A percentile compares a stretch with the other conserved stretches of the same genome.
Evolutionary conservation across 768 basidiomycete species (phyloP).

Genomic region (Auricularia auricula-judae): DNA sequence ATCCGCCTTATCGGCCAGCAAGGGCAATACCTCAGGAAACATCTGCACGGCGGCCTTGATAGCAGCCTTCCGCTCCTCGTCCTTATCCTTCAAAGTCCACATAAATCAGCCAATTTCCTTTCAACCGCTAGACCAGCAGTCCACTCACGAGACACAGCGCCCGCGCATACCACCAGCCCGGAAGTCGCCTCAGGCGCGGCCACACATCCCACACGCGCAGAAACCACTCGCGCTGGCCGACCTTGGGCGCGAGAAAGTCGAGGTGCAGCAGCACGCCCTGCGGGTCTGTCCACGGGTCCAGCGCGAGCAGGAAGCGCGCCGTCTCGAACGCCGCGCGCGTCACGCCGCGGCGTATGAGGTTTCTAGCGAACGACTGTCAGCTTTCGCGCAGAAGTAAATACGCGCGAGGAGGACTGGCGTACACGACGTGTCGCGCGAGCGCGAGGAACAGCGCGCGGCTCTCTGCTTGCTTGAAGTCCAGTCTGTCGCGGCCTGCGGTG

Average conservation of each 20-base stretch:
- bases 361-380: conserved; percentile 29
- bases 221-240: conserved; percentile 72
- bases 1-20: conserved; percentile 81
- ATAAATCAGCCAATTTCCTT: conserved; percentile 11
- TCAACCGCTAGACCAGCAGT: conserved; percentile 22
- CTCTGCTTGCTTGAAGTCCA: conserved; percentile 86
- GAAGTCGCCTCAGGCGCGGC: background rate
- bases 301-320: conserved; percentile 67
- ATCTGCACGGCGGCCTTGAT: conserved; percentile 61
- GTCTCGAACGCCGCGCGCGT: conserved; percentile 87
- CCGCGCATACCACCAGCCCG: background rate
- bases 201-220: conserved; percentile 44
- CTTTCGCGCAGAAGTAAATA: background rate
- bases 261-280: conserved; percentile 77
- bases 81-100: conserved; percentile 11
- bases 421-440: conserved; percentile 74
- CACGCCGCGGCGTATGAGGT: conserved; percentile 82
- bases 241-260: conserved; percentile 77
- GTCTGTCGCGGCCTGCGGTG: conserved; percentile 64
- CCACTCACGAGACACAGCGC: background rate
- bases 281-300: conserved; percentile 84
- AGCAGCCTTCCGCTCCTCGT: conserved; percentile 47
- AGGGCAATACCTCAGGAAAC: conserved; percentile 73
- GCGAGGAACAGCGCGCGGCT: conserved; percentile 90
- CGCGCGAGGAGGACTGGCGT: conserved; percentile 16